A percentile compares a stretch with the other conserved stretches of the same genome.
Evolutionary conservation across 1,284 basidiomycete species (phyloP).

Genomic region (Mycosarcoma mackinlayi): DNA sequence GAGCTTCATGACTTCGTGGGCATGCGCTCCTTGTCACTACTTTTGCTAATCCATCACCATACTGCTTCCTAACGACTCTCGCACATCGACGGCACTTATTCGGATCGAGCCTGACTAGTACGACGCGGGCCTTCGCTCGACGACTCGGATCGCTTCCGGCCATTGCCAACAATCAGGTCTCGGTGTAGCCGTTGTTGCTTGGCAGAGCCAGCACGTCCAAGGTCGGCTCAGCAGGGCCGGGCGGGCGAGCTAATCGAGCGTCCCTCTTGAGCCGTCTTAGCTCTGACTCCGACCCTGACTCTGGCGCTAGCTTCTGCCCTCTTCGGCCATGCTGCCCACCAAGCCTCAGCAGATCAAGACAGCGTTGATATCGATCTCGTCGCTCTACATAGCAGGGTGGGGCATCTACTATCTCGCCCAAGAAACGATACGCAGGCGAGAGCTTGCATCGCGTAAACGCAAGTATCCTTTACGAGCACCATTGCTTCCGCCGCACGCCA

Average conservation of each 20-base stretch:
- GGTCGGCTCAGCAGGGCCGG: not conserved
- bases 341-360: slow-evolving; percentile 41
- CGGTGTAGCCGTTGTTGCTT: not conserved
- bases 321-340: slow-evolving; percentile 34
- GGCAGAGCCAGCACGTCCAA: not conserved
- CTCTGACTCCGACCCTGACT: too few relatives aligned
- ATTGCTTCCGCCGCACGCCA: slow-evolving; percentile 41
- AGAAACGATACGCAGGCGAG: slow-evolving; percentile 42
- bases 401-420: slow-evolving; percentile 56
- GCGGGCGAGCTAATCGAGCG: not conserved
- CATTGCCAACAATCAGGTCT: not conserved
- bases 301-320: not conserved
- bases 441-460: slow-evolving; percentile 35
- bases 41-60: not conserved
- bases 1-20: too few relatives aligned
- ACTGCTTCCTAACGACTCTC: too few relatives aligned
- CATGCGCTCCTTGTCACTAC: too few relatives aligned
- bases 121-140: slow-evolving; percentile 1
- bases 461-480: slow-evolving; percentile 40
- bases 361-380: slow-evolving; percentile 24
- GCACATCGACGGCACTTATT: not conserved
- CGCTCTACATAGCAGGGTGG: slow-evolving; percentile 49
- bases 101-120: not conserved
- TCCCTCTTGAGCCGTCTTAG: too few relatives aligned
- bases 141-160: slow-evolving; percentile 1